Base-by-base conservation (phyloP, 805 yeast species). In the Kregervanrija pseudodelftensis region DNA sequence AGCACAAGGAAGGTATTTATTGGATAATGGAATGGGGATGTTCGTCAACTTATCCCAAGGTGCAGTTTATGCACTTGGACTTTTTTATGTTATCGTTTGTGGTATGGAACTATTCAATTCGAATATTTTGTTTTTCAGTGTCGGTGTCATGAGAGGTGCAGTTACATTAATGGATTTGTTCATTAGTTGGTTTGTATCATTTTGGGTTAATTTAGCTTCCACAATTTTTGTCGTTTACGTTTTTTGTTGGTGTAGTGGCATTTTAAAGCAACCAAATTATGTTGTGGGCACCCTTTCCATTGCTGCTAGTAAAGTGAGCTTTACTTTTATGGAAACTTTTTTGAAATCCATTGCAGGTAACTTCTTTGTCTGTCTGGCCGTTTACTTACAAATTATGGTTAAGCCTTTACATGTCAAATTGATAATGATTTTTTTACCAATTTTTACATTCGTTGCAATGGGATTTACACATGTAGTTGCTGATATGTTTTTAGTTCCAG, bases 391-490 rank as follows among this genome's bases (percentile, higher is more conserved):
- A 57, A 65, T 86, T 36, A 75, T 85, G 80, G 85, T 84, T 7
- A 83, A 82, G 56, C 95, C 95, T 0, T 57, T 81, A 9, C 95
- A 86, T 57, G 95, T 86, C 33, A 84, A 82, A 53, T 69, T 82
- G 30, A 39, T 82, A 5, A 63, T 82, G 67, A 74, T 85, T 67
- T 56, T 70, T 12, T 58, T 85, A 15, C 95, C 95, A 1, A 70
- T 85, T 12, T 83, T 84, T 61, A 79, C 90, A 0, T 84, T 86
- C 61, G 93, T 84, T n/a, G 55, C 81, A 1, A 68, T 81, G 69
- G 93, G 95, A 0, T 86, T 79, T 62, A 79, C 86, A 2, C 95
- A 86, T 58, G 78, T 79, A 1, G 88, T 86, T 8, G 95, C 95
- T 1, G 95, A 86, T 59, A 84, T 86, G 93, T 80, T 70, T 51